Evolutionary conservation across 2,329 filamentous ascomycete species (phyloP), one percentile per base, ranked within the genome.

Genomic region (Cadophora gregata): DNA sequence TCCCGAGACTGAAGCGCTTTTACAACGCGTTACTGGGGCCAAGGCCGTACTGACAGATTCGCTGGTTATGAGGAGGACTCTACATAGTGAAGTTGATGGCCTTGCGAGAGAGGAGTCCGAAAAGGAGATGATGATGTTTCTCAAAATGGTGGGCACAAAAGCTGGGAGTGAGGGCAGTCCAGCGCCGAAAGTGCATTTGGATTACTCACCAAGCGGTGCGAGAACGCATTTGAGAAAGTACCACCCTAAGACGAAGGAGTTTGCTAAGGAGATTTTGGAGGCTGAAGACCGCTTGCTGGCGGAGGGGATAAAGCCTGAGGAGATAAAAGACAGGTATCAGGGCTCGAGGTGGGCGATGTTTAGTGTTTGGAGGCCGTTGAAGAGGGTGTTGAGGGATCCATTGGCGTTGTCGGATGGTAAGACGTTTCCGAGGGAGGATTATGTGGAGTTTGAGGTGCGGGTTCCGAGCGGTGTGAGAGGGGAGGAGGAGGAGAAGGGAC

Each of bases 151-250:
- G 33, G 74, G 74, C 48, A 74, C 73, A 61, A 56, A 64, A 10
- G 38, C 56, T 36, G 58, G 56, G 14, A 68, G 69, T 38, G 73
- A 74, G 31, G 74, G 66, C 16, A 69, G 65, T 21, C 74, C 75
- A 10, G 73, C 75, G 6, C 73, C 75, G 12, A 76, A 76, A 67
- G 71, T 75, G 27, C 75, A 76, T 53, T 62, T 75, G 14, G 75
- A 77, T 66, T 76, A 73, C 59, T 66, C 75, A 3, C 73, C 75
- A 47, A 67, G 64, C 25, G 75, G 73, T 3, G 75, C 75, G 1
- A 63, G 75, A 24, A 69, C 63, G 4, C 75, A 75, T 66, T 51
- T 77, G 27, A 67, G 75, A 21, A 71, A 73, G 24, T 75, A 73
- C 64, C 73, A 76, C 63, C 68, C 69, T 1, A 68, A 60, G 21